phyloP scores from a whole-genome alignment of 83 land plant genomes.

The Isoetes engelmannii region DNA sequence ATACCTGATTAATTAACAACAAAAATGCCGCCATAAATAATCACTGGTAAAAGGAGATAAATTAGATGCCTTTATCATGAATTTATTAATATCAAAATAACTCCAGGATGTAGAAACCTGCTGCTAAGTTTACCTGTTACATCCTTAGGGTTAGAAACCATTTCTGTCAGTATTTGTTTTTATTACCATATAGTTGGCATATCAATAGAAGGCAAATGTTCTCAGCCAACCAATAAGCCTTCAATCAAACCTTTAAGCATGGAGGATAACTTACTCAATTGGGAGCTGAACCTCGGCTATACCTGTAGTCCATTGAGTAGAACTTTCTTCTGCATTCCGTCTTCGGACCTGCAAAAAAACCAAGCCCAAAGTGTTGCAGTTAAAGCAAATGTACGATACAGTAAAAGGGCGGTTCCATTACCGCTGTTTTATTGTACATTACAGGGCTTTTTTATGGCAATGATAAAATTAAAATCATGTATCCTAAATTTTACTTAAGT shows the following conservation, averaged over 20 bases:
- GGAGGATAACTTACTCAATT: conserved; percentile 64
- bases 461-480: not conserved
- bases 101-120: too few relatives aligned
- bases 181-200: too few relatives aligned
- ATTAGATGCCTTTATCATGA: not conserved
- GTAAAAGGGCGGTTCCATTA: not conserved
- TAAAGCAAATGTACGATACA: not conserved
- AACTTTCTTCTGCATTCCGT: conserved; percentile 89
- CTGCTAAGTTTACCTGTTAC: too few relatives aligned
- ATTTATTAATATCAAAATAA: too few relatives aligned
- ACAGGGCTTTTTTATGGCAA: not conserved
- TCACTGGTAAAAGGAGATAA: conserved; percentile 1
- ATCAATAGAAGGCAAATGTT: too few relatives aligned
- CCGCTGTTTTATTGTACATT: not conserved
- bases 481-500: too few relatives aligned
- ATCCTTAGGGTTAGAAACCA: too few relatives aligned
- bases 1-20: conserved; percentile 38
- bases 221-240: too few relatives aligned
- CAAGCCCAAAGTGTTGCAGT: not conserved
- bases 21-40: not conserved
- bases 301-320: conserved; percentile 99
- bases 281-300: conserved; percentile 99
- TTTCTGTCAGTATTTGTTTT: too few relatives aligned
- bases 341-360: conserved; percentile 55
- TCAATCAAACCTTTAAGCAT: not conserved